Evolutionary conservation across 1,284 basidiomycete genomes (phyloP), one percentile per base, ranked within the genome.

Genomic region (Leccinum fallax): DNA sequence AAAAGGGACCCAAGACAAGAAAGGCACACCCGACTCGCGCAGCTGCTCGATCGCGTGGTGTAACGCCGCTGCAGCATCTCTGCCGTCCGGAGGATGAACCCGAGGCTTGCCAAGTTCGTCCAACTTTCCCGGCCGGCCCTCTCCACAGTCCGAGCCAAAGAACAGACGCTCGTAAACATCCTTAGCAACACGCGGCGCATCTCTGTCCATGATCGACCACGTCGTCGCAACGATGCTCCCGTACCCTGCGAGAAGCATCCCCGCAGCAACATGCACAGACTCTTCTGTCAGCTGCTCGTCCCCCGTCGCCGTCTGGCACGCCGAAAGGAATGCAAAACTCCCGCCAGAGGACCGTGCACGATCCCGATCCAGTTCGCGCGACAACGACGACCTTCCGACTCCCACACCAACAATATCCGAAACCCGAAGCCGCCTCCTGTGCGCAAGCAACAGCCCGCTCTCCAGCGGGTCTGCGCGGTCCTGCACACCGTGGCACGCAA

Each of bases 1-100:
- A 26, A 54, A 38, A 34, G 54, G 54, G 4, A 55, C 36, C 54
- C 54, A 55, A 19, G 54, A 55, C 53, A 54, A 54, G 53, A 54
- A 54, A 8, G 53, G 34, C 9, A 15, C 53, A 21, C 53, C 53
- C 11, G 53, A 54, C 4, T 54, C 32, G 4, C 53, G 53, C 19
- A 55, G 24, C 36, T 24, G 8, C 24, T 40, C 34, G 15, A 55
- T 13, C 34, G 53, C 53, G 5, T n/a, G 36, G 7, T 38, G 53
- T 24, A 40, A 40, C 16, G 53, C 53, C 6, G 36, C 15, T 26
- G 53, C 53, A 6, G 53, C 36, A 24, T 26, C 24, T 24, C 36
- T 26, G n/a, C 36, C 10, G 5, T 55, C 24, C 21, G 24, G 53
- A 40, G 19, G 46, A 6, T n/a, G 46, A 21, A 48, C 19, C 11